Percentiles rank a stretch among this genome's conserved stretches.
Evolutionary conservation across 805 yeast species (phyloP).

Genomic region (Blastobotrys robertii): DNA sequence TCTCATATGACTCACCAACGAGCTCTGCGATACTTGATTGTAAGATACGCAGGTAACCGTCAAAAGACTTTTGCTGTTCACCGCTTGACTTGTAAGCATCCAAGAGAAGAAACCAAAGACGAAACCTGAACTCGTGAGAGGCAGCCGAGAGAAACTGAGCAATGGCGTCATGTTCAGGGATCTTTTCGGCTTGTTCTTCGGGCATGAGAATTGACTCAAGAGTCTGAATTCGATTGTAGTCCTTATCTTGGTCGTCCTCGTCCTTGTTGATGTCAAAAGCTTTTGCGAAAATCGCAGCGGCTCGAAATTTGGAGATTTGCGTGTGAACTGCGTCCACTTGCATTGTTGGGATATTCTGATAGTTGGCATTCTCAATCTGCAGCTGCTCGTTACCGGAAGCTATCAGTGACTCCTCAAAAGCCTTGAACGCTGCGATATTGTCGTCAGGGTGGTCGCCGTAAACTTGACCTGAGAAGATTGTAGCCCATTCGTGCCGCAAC

Average conservation of each 20-base stretch:
- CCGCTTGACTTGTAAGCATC: constrained; percentile 38
- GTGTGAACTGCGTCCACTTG: constrained; percentile 40
- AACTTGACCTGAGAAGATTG: constrained; percentile 36
- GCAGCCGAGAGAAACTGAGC: constrained; percentile 50
- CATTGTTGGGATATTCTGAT: constrained; percentile 47
- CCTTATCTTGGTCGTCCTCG: constrained; percentile 2
- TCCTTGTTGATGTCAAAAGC: constrained; percentile 27
- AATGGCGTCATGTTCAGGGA: constrained; percentile 41
- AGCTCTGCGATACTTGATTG: constrained; percentile 34
- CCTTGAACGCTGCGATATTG: constrained; percentile 19
- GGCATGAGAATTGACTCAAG: constrained; percentile 30
- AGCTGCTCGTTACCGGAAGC: constrained; percentile 10
- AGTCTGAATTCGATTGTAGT: constrained; percentile 9
- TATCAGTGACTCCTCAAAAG: constrained; percentile 11
- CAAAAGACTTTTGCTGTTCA: constrained; percentile 41
- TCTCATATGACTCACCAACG: constrained; percentile 19
- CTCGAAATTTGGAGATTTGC: constrained; percentile 62
- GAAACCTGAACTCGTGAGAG: constrained; percentile 55
- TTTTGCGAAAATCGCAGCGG: constrained; percentile 54
- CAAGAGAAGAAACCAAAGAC: constrained; percentile 66
- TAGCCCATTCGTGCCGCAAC: constrained; percentile 40
- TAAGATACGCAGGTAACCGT: constrained; percentile 35
- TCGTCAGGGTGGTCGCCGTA: constrained; percentile 30
- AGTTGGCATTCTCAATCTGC: constrained; percentile 45
- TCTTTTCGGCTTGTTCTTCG: constrained; percentile 10